These are phyloP conservation scores for Stevia rebaudiana DNA, from an alignment of 140 eudicot species.

Conservation along the genomic window DNA sequence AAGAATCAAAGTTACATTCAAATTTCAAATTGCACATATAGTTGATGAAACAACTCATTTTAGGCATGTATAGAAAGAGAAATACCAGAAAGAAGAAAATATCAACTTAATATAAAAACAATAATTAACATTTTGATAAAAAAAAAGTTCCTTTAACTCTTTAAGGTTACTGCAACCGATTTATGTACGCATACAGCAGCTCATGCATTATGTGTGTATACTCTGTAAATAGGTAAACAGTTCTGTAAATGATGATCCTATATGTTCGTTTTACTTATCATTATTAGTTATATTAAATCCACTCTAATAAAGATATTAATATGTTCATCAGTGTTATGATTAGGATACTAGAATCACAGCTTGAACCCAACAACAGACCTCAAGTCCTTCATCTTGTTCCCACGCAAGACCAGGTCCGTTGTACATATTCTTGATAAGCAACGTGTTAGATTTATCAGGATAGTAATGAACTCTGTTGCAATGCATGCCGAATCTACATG, in stretches of 20 bases:
- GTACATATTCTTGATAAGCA: slow-evolving; percentile 96
- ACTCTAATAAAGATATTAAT: slow-evolving; percentile 2
- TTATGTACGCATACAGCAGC: not conserved
- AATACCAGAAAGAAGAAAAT: not conserved
- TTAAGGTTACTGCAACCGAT: not conserved
- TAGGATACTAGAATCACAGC: slow-evolving; percentile 90
- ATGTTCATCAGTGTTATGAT: slow-evolving; percentile 19
- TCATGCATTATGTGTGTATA: not conserved
- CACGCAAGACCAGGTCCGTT: slow-evolving; percentile 95
- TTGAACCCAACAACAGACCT: slow-evolving; percentile 96
- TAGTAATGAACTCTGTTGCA: slow-evolving; percentile 96
- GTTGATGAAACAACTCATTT: slow-evolving; percentile 12
- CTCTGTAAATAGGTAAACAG: not conserved
- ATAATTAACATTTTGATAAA: not conserved
- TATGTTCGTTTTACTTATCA: slow-evolving; percentile 18
- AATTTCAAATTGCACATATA: slow-evolving; percentile 3
- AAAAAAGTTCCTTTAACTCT: too few species aligned
- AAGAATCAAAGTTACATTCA: slow-evolving; percentile 6
- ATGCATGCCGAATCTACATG: slow-evolving; percentile 82
- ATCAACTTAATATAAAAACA: not conserved
- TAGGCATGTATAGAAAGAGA: not conserved
- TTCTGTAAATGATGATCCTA: not conserved
- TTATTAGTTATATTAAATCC: not conserved
- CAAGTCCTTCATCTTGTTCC: slow-evolving; percentile 99
- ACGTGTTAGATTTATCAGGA: slow-evolving; percentile 86